Base-by-base conservation (phyloP, 2,329 filamentous ascomycete genomes). In the Alternaria novae-zelandiae region DNA sequence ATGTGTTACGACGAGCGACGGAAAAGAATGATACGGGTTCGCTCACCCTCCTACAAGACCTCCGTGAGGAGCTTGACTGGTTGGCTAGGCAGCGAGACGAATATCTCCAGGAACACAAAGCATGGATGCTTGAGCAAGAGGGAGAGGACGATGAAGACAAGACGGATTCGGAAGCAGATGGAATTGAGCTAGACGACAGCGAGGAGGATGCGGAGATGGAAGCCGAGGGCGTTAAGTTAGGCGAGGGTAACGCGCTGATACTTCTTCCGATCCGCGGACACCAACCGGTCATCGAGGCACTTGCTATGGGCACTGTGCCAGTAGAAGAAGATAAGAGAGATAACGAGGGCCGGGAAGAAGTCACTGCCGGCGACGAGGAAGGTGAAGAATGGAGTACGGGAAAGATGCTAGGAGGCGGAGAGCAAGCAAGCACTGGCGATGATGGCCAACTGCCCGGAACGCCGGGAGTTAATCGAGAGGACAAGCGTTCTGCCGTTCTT, bases 1-100 rank as follows among this genome's bases (percentile, higher is more conserved):
- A n/a, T 3, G 2, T 0, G 4, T 1, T 10, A 4, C 7, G 4
- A 5, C 4, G 4, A 10, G 4, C 32, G 5, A 36, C 4, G 32
- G 32, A 36, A 5, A 36, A 1, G 4, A 36, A 36, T 4, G 32
- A 36, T 36, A 3, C 32, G 0, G 1, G n/a, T 1, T 36, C 32
- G 32, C 32, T 36, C 32, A 1, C 15, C 2, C 4, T 0, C 32
- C 8, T 36, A 36, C 32, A 36, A 36, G 32, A 3, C n/a, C 32
- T 36, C 32, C 32, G 32, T 5, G 7, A n/a, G 15, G 15, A 36
- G 32, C 15, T 36, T 36, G 32, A 36, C 32, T 4, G 4, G 32
- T n/a, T 9, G 32, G 32, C 32, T n/a, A 2, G 0, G 32, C 32
- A 36, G 8, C 32, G 32, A 36, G 32, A 36, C 7, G 3, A 4